Evolutionary conservation across 1,284 basidiomycete species (phyloP).

Genomic region (Ceratobasidium sp.): DNA sequence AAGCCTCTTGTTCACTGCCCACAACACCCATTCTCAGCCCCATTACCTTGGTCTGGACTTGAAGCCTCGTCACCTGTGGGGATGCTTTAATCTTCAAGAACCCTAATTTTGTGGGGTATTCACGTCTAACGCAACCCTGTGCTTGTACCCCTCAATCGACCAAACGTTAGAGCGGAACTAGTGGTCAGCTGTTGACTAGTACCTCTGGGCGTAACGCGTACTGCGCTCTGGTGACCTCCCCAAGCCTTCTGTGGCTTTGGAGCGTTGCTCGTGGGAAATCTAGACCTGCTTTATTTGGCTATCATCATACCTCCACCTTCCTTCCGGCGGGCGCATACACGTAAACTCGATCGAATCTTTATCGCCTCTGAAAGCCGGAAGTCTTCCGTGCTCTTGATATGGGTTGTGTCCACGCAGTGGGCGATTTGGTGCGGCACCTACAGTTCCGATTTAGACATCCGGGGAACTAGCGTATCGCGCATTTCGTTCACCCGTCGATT

Average conservation of each 20-base stretch:
- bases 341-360: constrained; percentile 30
- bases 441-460: neutral
- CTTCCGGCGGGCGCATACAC: neutral
- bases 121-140: neutral
- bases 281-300: constrained; percentile 12
- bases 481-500: neutral
- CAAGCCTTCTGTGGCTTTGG: neutral
- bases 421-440: neutral
- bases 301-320: constrained; percentile 27
- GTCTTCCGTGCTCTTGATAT: constrained; percentile 2
- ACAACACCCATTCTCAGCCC: neutral
- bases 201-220: neutral
- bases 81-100: neutral
- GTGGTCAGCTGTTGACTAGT: neutral
- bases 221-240: constrained; percentile 4
- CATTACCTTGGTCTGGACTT: neutral
- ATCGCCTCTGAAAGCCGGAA: constrained; percentile 22
- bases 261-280: constrained; percentile 13
- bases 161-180: neutral
- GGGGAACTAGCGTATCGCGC: neutral
- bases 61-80: neutral
- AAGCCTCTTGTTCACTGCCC: neutral
- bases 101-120: neutral
- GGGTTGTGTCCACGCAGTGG: neutral
- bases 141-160: neutral